Evolutionary conservation across 2,329 filamentous ascomycete genomes (phyloP).

Genomic region (Alternaria rosae): DNA sequence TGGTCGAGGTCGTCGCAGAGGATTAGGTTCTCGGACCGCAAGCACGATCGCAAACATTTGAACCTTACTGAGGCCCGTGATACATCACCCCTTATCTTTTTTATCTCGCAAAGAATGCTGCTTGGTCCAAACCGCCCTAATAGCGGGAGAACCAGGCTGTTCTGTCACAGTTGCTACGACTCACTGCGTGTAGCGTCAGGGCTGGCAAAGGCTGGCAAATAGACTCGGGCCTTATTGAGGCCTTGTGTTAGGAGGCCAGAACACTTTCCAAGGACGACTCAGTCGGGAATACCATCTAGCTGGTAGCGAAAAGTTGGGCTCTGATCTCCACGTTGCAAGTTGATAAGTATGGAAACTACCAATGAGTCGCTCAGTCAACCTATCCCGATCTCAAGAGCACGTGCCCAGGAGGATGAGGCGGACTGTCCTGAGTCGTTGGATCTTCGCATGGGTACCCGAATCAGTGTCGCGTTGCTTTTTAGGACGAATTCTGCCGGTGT

Average conservation of each 20-base stretch:
- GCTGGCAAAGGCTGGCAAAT: not conserved
- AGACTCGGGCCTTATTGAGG: not conserved
- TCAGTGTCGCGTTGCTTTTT: conserved; percentile 11
- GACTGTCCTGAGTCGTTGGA: conserved; percentile 13
- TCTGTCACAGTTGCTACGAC: not conserved
- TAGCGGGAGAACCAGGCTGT: not conserved
- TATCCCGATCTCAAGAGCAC: conserved; percentile 14
- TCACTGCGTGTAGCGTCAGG: not conserved
- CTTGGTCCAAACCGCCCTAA: not conserved
- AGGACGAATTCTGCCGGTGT: conserved; percentile 10
- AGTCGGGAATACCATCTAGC: not conserved
- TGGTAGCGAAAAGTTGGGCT: conserved; percentile 3
- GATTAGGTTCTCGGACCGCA: not conserved
- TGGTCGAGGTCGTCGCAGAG: not conserved
- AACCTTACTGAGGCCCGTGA: conserved; percentile 2
- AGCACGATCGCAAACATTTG: not conserved
- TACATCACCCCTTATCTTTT: not conserved
- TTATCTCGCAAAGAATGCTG: not conserved
- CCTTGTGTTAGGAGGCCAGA: not conserved
- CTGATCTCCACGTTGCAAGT: conserved; percentile 2
- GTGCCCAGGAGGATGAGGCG: conserved; percentile 13
- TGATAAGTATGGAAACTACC: conserved; percentile 1
- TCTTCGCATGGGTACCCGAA: conserved; percentile 21
- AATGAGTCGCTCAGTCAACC: conserved; percentile 13
- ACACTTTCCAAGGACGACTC: not conserved